Evolutionary conservation across 768 basidiomycete genomes (phyloP).

Genomic region (Lentinula boryana): DNA sequence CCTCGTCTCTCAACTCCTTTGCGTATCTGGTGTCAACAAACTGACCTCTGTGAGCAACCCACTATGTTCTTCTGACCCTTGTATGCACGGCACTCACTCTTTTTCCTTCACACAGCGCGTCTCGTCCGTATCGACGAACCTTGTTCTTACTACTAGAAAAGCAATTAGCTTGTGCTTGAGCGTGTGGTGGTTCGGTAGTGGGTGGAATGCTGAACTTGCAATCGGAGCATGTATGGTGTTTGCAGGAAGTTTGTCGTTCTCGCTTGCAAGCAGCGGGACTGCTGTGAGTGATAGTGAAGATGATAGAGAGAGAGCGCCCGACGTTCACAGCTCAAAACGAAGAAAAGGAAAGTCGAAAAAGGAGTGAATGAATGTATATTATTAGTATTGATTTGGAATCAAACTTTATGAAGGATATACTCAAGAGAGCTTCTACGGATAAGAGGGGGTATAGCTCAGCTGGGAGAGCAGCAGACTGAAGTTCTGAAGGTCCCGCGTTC

Average conservation of each 20-base stretch:
- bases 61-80: slow-evolving; percentile 4
- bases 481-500: slow-evolving; percentile 52
- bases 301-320: neutral
- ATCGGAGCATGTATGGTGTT: slow-evolving; percentile 74
- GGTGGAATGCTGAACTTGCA: slow-evolving; percentile 60
- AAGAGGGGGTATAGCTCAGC: slow-evolving; percentile 29
- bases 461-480: slow-evolving; percentile 17
- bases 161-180: slow-evolving; percentile 75
- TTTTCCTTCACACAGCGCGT: slow-evolving; percentile 42
- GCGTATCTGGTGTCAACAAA: slow-evolving; percentile 77
- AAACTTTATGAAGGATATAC: too few species aligned
- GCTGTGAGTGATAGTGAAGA: neutral
- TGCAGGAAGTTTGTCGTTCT: slow-evolving; percentile 55
- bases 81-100: neutral
- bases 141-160: slow-evolving; percentile 76
- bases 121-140: slow-evolving; percentile 76
- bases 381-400: neutral
- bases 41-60: slow-evolving; percentile 60
- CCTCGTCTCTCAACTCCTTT: slow-evolving; percentile 70
- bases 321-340: neutral
- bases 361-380: neutral
- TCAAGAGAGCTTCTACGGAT: too few species aligned
- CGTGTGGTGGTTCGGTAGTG: slow-evolving; percentile 80
- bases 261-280: neutral
- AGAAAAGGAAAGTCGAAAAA: neutral